Conservation (phyloP, 179 eudicot genomes). For the Gypsophila paniculata region DNA sequence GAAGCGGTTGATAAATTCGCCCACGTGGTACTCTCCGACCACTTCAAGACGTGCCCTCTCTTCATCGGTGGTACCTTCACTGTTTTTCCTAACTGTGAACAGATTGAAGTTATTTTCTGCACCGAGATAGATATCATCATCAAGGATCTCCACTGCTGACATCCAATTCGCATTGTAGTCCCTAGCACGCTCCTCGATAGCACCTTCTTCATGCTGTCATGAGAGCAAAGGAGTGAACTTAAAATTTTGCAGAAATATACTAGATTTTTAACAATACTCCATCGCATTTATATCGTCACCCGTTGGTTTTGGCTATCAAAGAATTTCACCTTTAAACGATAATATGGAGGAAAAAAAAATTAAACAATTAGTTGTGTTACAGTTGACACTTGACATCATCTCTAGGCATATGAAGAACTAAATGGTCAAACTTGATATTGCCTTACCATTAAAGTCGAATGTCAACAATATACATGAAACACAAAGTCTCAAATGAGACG, state of each 20-base stretch:
- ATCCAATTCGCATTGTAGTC: conserved; percentile 99
- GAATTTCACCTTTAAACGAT: no score
- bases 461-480: no score
- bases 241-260: background rate
- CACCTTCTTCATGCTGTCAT: conserved; percentile 95
- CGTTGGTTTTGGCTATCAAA: no score
- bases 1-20: conserved; percentile 86
- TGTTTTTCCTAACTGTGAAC: conserved; percentile 86
- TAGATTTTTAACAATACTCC: no score
- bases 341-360: no score
- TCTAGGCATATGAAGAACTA: no score
- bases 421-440: no score
- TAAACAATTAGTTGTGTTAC: no score
- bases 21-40: conserved; percentile 95
- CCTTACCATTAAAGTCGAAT: no score
- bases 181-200: conserved; percentile 97
- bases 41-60: conserved; percentile 98
- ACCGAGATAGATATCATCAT: conserved; percentile 86
- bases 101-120: conserved; percentile 88
- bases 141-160: conserved; percentile 96
- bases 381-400: no score
- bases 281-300: no score
- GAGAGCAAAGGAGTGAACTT: background rate
- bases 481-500: no score
- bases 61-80: conserved; percentile 94